Conservation (phyloP, 2,329 filamentous ascomycete species). For the Xylariaceae sp. region DNA sequence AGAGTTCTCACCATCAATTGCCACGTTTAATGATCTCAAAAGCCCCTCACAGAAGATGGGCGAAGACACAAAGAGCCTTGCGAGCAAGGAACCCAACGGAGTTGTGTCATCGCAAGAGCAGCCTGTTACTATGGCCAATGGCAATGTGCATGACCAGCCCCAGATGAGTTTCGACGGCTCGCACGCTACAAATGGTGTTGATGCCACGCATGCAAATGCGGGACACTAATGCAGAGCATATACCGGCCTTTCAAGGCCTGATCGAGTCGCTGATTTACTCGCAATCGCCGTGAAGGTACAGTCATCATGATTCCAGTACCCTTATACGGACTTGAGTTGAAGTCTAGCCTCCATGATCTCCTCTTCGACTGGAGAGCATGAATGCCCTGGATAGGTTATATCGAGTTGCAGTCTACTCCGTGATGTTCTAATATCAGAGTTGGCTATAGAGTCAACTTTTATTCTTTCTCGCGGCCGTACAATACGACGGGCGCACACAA, state of each 20-base stretch:
- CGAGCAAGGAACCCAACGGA: slow-evolving; percentile 10
- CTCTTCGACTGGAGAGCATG: not conserved
- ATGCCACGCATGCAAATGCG: slow-evolving; percentile 3
- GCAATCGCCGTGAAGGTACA: not conserved
- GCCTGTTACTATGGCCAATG: slow-evolving; percentile 3
- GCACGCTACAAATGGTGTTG: slow-evolving; percentile 12
- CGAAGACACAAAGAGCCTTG: not conserved
- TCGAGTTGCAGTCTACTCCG: not conserved
- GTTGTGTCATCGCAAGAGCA: slow-evolving; percentile 6
- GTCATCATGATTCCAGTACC: not conserved
- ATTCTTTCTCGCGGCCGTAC: not conserved
- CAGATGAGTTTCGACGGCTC: not conserved
- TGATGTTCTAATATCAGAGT: slow-evolving; percentile 8
- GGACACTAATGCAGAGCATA: slow-evolving; percentile 2
- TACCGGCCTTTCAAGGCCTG: not conserved
- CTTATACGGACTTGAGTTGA: not conserved
- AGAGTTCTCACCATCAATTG: slow-evolving; percentile 50
- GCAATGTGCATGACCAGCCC: not conserved
- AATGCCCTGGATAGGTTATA: not conserved
- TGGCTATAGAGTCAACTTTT: not conserved
- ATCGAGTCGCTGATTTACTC: not conserved
- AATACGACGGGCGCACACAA: not conserved
- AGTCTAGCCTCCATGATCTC: not conserved
- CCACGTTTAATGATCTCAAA: slow-evolving; percentile 16
- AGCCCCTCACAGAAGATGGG: slow-evolving; percentile 2